A percentile compares a stretch with the other conserved stretches of the same genome.
Evolutionary conservation across 495 filamentous ascomycete genomes (phyloP).

Genomic region (Penicillium malachiteum): DNA sequence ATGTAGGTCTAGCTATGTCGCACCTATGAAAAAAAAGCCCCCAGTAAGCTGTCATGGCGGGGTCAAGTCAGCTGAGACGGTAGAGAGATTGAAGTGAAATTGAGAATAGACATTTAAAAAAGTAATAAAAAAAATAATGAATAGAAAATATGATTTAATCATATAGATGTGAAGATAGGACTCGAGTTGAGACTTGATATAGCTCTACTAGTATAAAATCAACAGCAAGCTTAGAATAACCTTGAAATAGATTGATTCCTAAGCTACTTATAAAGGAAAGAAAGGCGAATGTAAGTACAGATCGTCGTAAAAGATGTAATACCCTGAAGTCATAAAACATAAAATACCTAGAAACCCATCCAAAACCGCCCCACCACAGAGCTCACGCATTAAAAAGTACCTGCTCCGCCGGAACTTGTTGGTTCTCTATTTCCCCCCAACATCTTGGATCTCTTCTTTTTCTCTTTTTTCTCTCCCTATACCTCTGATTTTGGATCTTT

Average conservation of each 20-base stretch:
- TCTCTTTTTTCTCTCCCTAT: slow-evolving; percentile 16
- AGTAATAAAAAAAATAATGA: background rate
- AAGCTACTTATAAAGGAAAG: background rate
- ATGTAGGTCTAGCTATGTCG: background rate
- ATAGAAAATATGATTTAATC: background rate
- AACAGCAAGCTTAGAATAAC: too few relatives aligned
- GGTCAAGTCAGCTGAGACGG: background rate
- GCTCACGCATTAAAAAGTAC: slow-evolving; percentile 39
- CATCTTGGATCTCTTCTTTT: slow-evolving; percentile 21
- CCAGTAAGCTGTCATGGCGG: background rate
- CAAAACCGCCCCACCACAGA: slow-evolving; percentile 26
- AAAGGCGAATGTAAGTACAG: background rate
- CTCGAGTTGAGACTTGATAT: too few relatives aligned
- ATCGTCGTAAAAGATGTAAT: background rate
- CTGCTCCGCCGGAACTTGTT: slow-evolving; percentile 43
- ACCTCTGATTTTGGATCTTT: slow-evolving; percentile 8
- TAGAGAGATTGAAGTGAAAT: background rate
- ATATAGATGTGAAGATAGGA: background rate
- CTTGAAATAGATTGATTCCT: background rate
- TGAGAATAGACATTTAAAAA: background rate
- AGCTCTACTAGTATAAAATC: too few relatives aligned
- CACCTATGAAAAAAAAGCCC: background rate
- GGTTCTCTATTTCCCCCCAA: slow-evolving; percentile 21
- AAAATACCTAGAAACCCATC: slow-evolving; percentile 17
- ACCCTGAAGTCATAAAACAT: slow-evolving; percentile 23